Evolutionary conservation across 1,284 basidiomycete species (phyloP).

Genomic region (Lignosus rhinocerotis): DNA sequence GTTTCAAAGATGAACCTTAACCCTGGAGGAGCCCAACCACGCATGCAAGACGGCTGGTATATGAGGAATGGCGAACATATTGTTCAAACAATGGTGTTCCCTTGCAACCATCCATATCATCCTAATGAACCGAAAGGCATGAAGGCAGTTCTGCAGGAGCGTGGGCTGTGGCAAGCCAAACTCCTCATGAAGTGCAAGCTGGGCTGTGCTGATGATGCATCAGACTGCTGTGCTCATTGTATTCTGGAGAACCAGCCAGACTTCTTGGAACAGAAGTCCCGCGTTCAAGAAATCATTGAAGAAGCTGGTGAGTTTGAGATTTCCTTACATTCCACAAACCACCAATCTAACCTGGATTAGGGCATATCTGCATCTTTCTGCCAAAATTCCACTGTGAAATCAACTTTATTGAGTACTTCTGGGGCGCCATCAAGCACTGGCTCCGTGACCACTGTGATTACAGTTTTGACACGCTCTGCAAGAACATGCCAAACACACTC

Average conservation of each 20-base stretch:
- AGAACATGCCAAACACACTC: no score
- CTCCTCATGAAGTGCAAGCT: constrained; percentile 30
- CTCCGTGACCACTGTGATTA: no score
- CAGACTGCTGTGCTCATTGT: constrained; percentile 9
- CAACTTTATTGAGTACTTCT: constrained; percentile 29
- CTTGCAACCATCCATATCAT: constrained; percentile 29
- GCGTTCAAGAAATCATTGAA: constrained; percentile 28
- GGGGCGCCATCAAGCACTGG: no score
- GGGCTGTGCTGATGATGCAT: constrained; percentile 16
- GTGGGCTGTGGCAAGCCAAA: constrained; percentile 26
- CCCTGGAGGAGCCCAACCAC: constrained; percentile 41
- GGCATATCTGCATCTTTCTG: constrained; percentile 32
- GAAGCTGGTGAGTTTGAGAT: constrained; percentile 4
- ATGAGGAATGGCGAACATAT: constrained; percentile 25
- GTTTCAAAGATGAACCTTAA: constrained; percentile 36
- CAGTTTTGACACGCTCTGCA: no score
- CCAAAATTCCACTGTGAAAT: constrained; percentile 28
- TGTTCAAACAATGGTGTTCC: constrained; percentile 37
- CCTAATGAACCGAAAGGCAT: constrained; percentile 38
- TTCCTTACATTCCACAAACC: background rate
- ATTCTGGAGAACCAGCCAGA: constrained; percentile 24
- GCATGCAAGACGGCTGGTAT: constrained; percentile 36
- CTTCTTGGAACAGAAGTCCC: constrained; percentile 35
- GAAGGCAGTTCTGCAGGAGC: constrained; percentile 35
- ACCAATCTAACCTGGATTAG: constrained; percentile 16